Evolutionary conservation across 2,329 filamentous ascomycete species (phyloP), one percentile per base, ranked within the genome.

Genomic region (Acrodontium crateriforme): DNA sequence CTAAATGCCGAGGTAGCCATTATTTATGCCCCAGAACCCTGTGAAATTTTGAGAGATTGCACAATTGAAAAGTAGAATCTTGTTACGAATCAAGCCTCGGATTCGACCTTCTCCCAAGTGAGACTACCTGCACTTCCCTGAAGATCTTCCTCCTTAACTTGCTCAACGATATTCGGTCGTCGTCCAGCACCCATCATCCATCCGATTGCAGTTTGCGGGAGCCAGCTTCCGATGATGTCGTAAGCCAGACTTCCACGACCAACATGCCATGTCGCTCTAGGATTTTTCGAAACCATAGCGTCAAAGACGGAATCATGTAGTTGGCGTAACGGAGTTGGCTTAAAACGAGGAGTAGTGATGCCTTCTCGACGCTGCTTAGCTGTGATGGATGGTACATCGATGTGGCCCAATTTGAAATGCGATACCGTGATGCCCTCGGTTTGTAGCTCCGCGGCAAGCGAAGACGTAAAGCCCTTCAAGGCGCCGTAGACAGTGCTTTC

Each of bases 291-390:
- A 38, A 81, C 76, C 30, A 95, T 69, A 18, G 89, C 81, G 50
- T 95, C 87, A 50, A 94, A 91, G 7, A 98, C 77, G 2, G 80
- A 75, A 47, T 83, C 77, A 55, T 95, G 81, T 30, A 98, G 65
- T 38, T 79, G 74, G 17, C 81, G 67, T 24, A 92, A 63, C 3
- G 78, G 74, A 36, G 74, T 84, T 2, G 44, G 41, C 26, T 37
- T 43, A n/a, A 47, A 22, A 16, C 40, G 31, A 7, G 44, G 34
- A 12, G 34, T 7, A 45, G 50, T 32, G 42, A 55, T 63, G 25
- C 52, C 47, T 27, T 48, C 44, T 16, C 52, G 28, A 21, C 44
- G 40, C 24, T 52, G 51, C 49, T 55, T 57, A 10, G 49, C 52
- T 2, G 57, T 59, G 11, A 76, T 74, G 37, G 74, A 65, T 5